phyloP scores from a whole-genome alignment of 179 eudicot genomes.

The Patellifolia procumbens region DNA sequence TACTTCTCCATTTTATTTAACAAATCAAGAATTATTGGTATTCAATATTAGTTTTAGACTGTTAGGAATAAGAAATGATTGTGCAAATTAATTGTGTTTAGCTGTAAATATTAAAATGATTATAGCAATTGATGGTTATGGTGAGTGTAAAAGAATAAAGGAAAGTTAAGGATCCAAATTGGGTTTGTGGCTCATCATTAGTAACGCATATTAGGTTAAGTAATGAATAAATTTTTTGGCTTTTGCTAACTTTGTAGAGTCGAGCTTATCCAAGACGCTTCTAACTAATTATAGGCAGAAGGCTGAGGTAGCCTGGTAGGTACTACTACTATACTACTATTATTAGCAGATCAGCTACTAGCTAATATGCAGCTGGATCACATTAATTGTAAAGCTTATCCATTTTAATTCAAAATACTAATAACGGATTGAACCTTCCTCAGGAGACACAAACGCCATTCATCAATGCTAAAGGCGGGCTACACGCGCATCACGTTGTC shows the following conservation, averaged over 20 bases:
- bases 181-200: slow-evolving; percentile 13
- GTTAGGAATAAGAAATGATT: too few relatives aligned
- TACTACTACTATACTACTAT: neutral
- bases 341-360: neutral
- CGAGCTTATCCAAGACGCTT: neutral
- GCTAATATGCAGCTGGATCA: slow-evolving; percentile 20
- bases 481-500: slow-evolving; percentile 14
- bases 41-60: too few relatives aligned
- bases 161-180: slow-evolving; percentile 4
- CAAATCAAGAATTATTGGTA: too few relatives aligned
- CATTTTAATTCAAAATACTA: neutral
- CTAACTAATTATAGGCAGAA: neutral
- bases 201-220: slow-evolving; percentile 18
- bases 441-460: too few relatives aligned
- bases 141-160: neutral
- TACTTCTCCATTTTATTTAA: too few relatives aligned
- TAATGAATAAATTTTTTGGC: neutral
- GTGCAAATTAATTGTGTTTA: too few relatives aligned
- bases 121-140: neutral
- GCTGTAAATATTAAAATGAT: too few relatives aligned
- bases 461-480: neutral
- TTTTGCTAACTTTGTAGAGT: neutral
- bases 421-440: too few relatives aligned
- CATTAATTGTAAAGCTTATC: neutral
- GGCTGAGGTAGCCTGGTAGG: too few relatives aligned